Evolutionary conservation across 2,329 filamentous ascomycete genomes (phyloP), one percentile per base, ranked within the genome.

Genomic region (Escovopsis sp.): DNA sequence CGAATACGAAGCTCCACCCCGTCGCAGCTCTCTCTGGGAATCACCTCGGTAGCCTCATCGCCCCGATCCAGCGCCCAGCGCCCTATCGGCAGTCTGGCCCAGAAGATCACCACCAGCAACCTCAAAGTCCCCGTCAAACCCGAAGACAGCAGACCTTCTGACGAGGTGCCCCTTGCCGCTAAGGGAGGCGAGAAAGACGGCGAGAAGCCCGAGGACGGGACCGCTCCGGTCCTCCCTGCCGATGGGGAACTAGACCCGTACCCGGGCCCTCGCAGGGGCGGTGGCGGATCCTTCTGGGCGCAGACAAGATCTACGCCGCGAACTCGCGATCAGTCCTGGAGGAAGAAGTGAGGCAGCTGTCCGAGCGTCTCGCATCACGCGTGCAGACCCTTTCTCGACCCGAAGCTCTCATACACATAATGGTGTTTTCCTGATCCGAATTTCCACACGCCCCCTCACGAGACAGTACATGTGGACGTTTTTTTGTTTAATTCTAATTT

Each of bases 221-320:
- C 15, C n/a, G 16, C n/a, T 8, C 25, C 35, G 3, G 14, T 35
- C 3, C 35, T 28, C 10, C 21, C 17, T 8, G 26, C 35, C n/a
- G 35, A 37, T 13, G 18, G 15, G 2, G 32, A 31, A 9, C 26
- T 15, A 17, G 35, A 35, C 17, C 33, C 35, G 13, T 40, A 40
- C 11, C 37, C 34, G 4, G 35, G 35, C 6, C 35, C 35, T 9
- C 32, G 39, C n/a, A 38, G 39, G 15, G 25, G 17, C 23, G 39
- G 39, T n/a, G 36, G 36, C 11, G 39, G 39, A 26, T 40, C 28
- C 8, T 35, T 40, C 26, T 40, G 35, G 39, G 38, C 39, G 5
- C 39, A 40, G 29, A 40, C 32, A 0, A 35, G 39, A 34, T 35
- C 35, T 10, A 18, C 29, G 14, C 26, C 28, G 15, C 38, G 38